Evolutionary conservation across 2,329 filamentous ascomycete species (phyloP).

Genomic region (Aspergillaceae sp.): DNA sequence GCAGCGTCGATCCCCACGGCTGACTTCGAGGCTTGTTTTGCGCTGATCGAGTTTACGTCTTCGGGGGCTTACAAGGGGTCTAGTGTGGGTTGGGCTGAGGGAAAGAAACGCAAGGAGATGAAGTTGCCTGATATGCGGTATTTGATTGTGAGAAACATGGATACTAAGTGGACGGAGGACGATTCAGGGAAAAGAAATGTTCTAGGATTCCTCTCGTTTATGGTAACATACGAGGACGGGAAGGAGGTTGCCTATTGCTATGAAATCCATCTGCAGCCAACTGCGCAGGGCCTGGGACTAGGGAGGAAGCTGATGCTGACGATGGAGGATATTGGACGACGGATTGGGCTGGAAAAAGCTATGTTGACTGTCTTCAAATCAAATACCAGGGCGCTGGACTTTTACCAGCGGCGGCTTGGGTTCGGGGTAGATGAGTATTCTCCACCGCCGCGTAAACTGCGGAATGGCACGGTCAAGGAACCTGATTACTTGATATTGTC

Average conservation of each 20-base stretch:
- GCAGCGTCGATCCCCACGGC: constrained; percentile 27
- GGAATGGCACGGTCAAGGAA: constrained; percentile 43
- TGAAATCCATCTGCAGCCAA: constrained; percentile 48
- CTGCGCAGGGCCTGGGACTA: constrained; percentile 41
- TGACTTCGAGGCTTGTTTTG: constrained; percentile 44
- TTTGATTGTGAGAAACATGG: constrained; percentile 30
- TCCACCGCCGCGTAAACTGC: constrained; percentile 41
- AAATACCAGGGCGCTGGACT: constrained; percentile 39
- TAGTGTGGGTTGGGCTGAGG: constrained; percentile 46
- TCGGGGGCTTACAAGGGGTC: constrained; percentile 44
- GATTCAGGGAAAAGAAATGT: constrained; percentile 7
- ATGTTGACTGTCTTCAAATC: constrained; percentile 54
- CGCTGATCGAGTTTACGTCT: constrained; percentile 48
- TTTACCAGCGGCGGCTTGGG: constrained; percentile 44
- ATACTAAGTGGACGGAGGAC: background rate
- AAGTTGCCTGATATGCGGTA: constrained; percentile 50
- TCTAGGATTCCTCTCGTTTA: constrained; percentile 45
- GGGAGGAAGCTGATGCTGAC: constrained; percentile 43
- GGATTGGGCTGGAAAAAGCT: constrained; percentile 43
- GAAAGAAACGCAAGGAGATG: constrained; percentile 51
- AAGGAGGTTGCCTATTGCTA: constrained; percentile 55
- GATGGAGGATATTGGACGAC: constrained; percentile 41
- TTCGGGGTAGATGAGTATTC: constrained; percentile 46
- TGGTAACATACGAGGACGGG: constrained; percentile 49
- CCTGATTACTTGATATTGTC: constrained; percentile 48